Evolutionary conservation across 2,329 filamentous ascomycete species (phyloP), one percentile per base, ranked within the genome.

Genomic region (Clonostachys chloroleuca): DNA sequence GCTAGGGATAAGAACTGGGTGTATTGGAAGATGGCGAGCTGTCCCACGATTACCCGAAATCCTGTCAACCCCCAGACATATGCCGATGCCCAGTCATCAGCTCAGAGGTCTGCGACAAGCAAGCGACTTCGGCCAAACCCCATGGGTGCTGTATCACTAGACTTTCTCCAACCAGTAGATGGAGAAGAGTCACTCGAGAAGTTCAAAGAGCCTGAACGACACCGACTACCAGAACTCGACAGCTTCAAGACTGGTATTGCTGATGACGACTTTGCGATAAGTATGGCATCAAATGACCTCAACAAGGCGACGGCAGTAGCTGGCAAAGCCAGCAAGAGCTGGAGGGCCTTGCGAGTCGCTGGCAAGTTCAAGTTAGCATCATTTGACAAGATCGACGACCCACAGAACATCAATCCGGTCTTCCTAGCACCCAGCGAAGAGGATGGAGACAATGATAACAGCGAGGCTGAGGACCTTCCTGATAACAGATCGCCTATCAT

Each of bases 1-100:
- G 89, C 90, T 20, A 81, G 94, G 52, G 94, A 99, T 66, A 97
- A 96, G 73, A 96, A 97, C 62, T 99, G 95, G 95, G 91, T 95
- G 41, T 86, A 91, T 52, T 99, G 94, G 94, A 99, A 99, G 70
- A 86, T 92, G 50, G 91, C 96, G 63, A 89, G 86, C 55, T 99
- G 94, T 63, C 89, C 90, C 20, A 81, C 86, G 6, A 97, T 99
- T 59, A 84, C 92, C 60, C 80, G 82, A 50, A 81, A 87, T 18
- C 73, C 89, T 12, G 78, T 97, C 33, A 77, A 84, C 4, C 77
- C 85, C 1, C 68, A 80, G 30, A 79, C 86, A 42, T 92, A 91
- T 62, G 66, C 84, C 37, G 78, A 83, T 46, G 86, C 91, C 20
- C 87, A 86, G 61, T 72, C 77, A 33, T 74, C 80, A 42, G 84